Base-by-base conservation (phyloP, 139 green algal species). In the Chlamydomonas incerta region DNA sequence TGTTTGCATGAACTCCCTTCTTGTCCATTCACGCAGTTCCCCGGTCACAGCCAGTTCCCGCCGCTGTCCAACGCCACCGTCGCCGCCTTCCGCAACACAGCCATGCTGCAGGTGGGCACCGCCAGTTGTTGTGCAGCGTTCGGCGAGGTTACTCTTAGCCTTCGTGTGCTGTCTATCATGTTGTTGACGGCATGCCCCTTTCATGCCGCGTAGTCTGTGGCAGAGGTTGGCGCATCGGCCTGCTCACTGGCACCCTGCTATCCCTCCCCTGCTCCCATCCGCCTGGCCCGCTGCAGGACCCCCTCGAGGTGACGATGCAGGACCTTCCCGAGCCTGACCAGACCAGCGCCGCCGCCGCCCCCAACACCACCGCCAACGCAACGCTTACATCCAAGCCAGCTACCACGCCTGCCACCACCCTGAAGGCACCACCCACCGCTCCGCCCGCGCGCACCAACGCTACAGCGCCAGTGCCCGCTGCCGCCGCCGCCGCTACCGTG, bases 1-100 rank as follows among this genome's bases (percentile, higher is more conserved):
- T n/a, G n/a, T n/a, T n/a, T n/a, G n/a, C n/a, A n/a, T n/a, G n/a
- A n/a, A n/a, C n/a, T n/a, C n/a, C n/a, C n/a, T n/a, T n/a, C n/a
- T n/a, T n/a, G 21, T 21, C 35, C 33, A 26, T 8, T 9, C 55
- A 35, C 55, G 52, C 60, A 83, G 77, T 74, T 83, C 63, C 63
- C 77, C 18, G 63, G 77, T 29, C 63, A 47, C 14, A 63, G 29
- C 15, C 77, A 83, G 37, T 83, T 83, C 62, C 46, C 77, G 17
- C 41, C 23, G 1, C 63, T 83, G 21, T 26, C 57, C 74, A 81
- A 81, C 57, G 55, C 35, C 57, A 81, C 57, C 2, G 34, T 81
- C 74, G 41, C 63, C 5, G n/a, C n/a, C 29, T 37, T 35, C 60
- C 24, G 24, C 24, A 66, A 66, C 55, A 63, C 55, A 2, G 55